phyloP scores from a whole-genome alignment of 768 basidiomycete genomes.

The Amanita exitialis region DNA sequence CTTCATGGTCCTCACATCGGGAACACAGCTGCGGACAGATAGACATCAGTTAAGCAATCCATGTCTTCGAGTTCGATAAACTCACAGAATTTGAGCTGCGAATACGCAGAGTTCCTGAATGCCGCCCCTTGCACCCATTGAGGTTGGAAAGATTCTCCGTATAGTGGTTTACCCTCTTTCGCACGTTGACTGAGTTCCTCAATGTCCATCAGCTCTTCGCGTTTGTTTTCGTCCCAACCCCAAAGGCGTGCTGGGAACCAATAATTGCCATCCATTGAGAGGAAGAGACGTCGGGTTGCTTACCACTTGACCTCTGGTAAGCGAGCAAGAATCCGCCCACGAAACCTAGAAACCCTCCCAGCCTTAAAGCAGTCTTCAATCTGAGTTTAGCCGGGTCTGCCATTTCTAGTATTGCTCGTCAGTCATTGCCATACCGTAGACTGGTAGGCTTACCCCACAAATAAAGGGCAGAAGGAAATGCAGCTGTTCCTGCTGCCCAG shows the following conservation, averaged over 20 bases:
- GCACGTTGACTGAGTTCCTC: constrained; percentile 71
- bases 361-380: constrained; percentile 27
- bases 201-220: constrained; percentile 70
- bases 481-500: constrained; percentile 75
- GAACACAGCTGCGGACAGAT: constrained; percentile 41
- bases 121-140: constrained; percentile 83
- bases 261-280: constrained; percentile 4
- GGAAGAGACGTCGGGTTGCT: constrained; percentile 22
- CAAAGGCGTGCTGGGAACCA: constrained; percentile 69
- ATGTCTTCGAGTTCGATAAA: constrained; percentile 10
- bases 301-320: constrained; percentile 85
- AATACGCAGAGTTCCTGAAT: constrained; percentile 81
- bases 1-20: constrained; percentile 48
- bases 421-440: background rate
- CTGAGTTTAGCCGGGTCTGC: constrained; percentile 33
- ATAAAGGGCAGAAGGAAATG: constrained; percentile 73
- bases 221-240: constrained; percentile 88
- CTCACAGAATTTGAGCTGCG: constrained; percentile 88
- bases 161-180: constrained; percentile 71
- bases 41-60: constrained; percentile 5
- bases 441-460: constrained; percentile 57
- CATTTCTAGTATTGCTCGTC: constrained; percentile 26
- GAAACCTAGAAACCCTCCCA: constrained; percentile 76
- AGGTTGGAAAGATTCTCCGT: constrained; percentile 77
- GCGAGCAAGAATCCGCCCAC: constrained; percentile 87